Evolutionary conservation across 1,284 basidiomycete genomes (phyloP).

Genomic region (Microbotryum intermedium): DNA sequence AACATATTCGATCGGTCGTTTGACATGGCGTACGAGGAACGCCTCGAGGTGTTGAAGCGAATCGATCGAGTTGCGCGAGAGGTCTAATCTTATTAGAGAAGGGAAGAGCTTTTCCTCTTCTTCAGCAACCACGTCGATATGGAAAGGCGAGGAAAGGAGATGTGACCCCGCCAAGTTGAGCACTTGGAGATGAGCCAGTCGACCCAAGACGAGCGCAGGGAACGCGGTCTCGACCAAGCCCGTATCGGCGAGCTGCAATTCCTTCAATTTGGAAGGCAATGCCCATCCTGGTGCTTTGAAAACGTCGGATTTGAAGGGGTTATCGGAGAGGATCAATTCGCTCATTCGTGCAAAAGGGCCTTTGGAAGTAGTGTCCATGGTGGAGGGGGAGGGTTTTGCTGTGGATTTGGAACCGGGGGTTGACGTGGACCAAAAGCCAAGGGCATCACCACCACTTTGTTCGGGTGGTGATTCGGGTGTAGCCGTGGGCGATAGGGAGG

Average conservation of each 20-base stretch:
- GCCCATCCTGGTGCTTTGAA: conserved; percentile 1
- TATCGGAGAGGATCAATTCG: conserved; percentile 4
- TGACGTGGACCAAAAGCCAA: conserved; percentile 3
- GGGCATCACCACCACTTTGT: background rate
- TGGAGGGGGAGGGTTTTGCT: background rate
- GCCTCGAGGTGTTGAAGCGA: conserved; percentile 12
- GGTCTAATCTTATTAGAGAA: conserved; percentile 4
- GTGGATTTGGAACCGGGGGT: background rate
- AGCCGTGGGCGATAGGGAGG: conserved; percentile 9
- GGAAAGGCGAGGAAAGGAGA: background rate
- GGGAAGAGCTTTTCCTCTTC: background rate
- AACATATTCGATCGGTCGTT: conserved; percentile 10
- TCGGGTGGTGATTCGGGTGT: conserved; percentile 9
- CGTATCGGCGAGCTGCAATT: conserved; percentile 12
- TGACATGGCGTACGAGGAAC: conserved; percentile 2
- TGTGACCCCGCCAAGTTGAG: conserved; percentile 11
- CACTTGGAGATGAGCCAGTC: background rate
- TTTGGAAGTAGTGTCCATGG: background rate
- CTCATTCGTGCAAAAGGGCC: conserved; percentile 9
- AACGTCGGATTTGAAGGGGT: conserved; percentile 1
- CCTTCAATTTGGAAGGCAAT: conserved; percentile 7
- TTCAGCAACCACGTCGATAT: background rate
- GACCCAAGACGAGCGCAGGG: background rate
- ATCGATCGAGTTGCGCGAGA: conserved; percentile 18
- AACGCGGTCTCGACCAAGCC: conserved; percentile 6